Base-by-base conservation (phyloP, 2,329 filamentous ascomycete species). In the Setomelanomma holmii region DNA sequence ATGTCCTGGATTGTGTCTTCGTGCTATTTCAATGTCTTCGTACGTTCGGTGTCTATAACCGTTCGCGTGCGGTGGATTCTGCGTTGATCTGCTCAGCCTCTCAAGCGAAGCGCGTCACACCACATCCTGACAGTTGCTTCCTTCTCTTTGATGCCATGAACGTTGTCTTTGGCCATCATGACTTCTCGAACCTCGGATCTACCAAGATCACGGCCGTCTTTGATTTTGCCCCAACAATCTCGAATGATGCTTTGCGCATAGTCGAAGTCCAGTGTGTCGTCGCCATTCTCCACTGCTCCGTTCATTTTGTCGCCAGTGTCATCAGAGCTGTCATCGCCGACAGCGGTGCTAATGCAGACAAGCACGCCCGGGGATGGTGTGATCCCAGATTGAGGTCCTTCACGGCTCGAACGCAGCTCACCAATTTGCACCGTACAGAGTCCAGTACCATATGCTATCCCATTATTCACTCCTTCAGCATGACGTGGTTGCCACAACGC, bases 91-190 rank as follows among this genome's bases (percentile, higher is more conserved):
- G 27, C 27, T 14, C 27, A 36, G 34, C 60, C 62, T 36, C 68
- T 56, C 34, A 69, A 47, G 30, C 57, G 64, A 41, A 74, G 47
- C n/a, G 62, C 53, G 27, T 71, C 70, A 33, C 69, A 72, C 71
- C 71, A 74, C 62, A 72, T 67, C 27, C 66, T 57, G 41, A 71
- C 66, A 4, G 45, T 43, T 12, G 63, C 59, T 14, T 73, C 64
- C 5, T 51, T 56, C 39, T 60, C 55, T 12, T 53, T 45, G n/a
- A 43, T 50, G 2, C 24, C 45, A 3, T 22, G 40, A 17, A 47
- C 41, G 10, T 46, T 40, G 6, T 35, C 47, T 10, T 53, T 52
- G 19, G 36, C 51, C 66, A 72, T 67, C 56, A 71, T 64, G 11
- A 65, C 58, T 43, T 71, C 69, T 27, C 46, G 60, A 2, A 64